Percentiles rank a stretch among this genome's conserved stretches.
Evolutionary conservation across 2,329 filamentous ascomycete genomes (phyloP).

Genomic region (Lasiodiplodia citricola): DNA sequence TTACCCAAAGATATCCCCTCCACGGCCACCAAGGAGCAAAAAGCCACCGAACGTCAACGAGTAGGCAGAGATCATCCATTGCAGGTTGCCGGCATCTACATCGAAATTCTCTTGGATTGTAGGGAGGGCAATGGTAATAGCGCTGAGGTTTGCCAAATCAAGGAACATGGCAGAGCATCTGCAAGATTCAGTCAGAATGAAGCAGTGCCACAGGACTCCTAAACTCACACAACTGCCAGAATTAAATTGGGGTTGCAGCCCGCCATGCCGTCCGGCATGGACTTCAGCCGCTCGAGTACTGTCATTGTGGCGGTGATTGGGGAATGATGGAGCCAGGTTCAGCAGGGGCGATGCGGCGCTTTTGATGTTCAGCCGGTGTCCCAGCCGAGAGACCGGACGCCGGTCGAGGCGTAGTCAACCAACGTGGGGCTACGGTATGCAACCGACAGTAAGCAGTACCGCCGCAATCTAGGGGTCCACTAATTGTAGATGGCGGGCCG

Average conservation of each 20-base stretch:
- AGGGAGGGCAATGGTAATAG: conserved; percentile 27
- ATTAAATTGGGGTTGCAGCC: not conserved
- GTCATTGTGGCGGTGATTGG: not conserved
- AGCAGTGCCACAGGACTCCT: not conserved
- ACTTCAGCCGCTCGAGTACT: not conserved
- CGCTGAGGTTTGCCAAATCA: conserved; percentile 23
- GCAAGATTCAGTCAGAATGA: not conserved
- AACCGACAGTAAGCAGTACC: not conserved
- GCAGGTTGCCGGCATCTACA: conserved; percentile 17
- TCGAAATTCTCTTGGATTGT: conserved; percentile 21
- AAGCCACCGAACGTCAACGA: conserved; percentile 23
- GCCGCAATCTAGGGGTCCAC: not conserved
- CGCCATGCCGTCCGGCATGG: not conserved
- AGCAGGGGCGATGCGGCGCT: not conserved
- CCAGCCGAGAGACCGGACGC: conserved; percentile 5
- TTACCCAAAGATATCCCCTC: conserved; percentile 25
- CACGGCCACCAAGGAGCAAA: conserved; percentile 25
- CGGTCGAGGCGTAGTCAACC: not conserved
- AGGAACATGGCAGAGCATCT: conserved; percentile 28
- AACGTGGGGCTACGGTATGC: not conserved
- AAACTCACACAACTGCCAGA: conserved; percentile 19
- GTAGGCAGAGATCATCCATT: conserved; percentile 28
- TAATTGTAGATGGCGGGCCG: not conserved
- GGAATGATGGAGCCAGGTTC: not conserved
- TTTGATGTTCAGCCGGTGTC: conserved; percentile 7